Evolutionary conservation across 768 basidiomycete species (phyloP).

Genomic region (Sarcomyxa edulis): DNA sequence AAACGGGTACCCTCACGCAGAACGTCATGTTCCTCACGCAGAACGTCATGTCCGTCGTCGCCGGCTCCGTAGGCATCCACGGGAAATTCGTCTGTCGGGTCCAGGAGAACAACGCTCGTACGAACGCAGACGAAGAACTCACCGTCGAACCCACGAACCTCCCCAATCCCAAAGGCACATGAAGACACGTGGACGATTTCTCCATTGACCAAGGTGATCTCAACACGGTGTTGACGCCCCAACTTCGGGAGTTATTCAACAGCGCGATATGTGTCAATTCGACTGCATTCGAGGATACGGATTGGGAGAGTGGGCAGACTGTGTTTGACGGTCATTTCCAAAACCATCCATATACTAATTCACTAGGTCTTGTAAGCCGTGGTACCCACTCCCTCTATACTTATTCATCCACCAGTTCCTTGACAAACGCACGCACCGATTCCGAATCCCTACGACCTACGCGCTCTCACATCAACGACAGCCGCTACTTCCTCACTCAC

Average conservation of each 20-base stretch:
- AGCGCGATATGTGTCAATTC: conserved; percentile 4
- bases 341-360: conserved; percentile 82
- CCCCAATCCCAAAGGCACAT: no score
- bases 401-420: background rate
- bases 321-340: conserved; percentile 75
- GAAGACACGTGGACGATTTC: conserved; percentile 68
- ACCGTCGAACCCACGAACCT: conserved; percentile 73
- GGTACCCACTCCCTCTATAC: background rate
- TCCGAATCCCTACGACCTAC: conserved; percentile 67
- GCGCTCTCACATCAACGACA: conserved; percentile 73
- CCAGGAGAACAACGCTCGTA: conserved; percentile 12
- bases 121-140: conserved; percentile 50
- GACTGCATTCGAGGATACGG: conserved; percentile 43
- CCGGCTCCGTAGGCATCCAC: conserved; percentile 90
- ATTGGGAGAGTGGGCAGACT: conserved; percentile 39
- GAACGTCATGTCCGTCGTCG: conserved; percentile 94
- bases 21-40: no score
- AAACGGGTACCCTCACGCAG: conserved; percentile 94
- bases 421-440: conserved; percentile 61
- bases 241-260: conserved; percentile 5
- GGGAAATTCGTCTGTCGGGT: conserved; percentile 88
- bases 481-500: conserved; percentile 68
- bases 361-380: conserved; percentile 65
- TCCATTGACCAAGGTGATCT: conserved; percentile 78
- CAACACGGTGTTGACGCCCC: conserved; percentile 49